Evolutionary conservation across 768 basidiomycete genomes (phyloP), one percentile per base, ranked within the genome.

Genomic region (Collybiopsis luxurians): DNA sequence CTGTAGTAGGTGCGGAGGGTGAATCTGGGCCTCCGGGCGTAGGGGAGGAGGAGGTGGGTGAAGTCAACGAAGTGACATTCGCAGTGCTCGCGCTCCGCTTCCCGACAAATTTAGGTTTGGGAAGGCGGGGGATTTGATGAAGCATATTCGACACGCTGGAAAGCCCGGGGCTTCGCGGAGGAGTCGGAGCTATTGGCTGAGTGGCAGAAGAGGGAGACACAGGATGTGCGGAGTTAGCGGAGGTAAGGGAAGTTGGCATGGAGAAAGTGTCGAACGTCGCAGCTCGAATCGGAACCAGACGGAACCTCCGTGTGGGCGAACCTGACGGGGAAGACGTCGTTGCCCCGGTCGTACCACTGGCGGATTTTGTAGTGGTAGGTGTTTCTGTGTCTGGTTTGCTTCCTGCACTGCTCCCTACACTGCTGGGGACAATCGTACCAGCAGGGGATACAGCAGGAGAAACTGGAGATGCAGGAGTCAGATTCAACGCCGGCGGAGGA

Each of bases 71-170:
- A 24, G 10, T 30, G 4, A 34, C 27, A 27, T 42, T 54, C 40
- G 40, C 53, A 44, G 31, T 34, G 31, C 53, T 54, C 12, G 53
- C 26, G n/a, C 53, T 51, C 36, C 50, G 21, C 23, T 34, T 34
- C 19, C 34, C 36, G 15, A 34, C 31, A 21, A 51, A 51, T 21
- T 39, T 51, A 13, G 50, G 50, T 51, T 51, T 51, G 4, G 50
- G 40, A 6, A 42, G 5, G 6, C 40, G 13, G 6, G 40, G 50
- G 19, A 51, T 51, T 23, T 36, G 38, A 51, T 34, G 50, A 34
- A 51, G 50, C 36, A 51, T 51, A 27, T 34, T 39, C 24, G 50
- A 51, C 21, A 51, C 36, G 26, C 50, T 39, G 36, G 50, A 51
- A 10, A 51, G 36, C 38, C 50, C 36, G 10, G 50, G 31, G n/a